Percentiles rank a stretch among this genome's conserved stretches.
These are phyloP conservation scores for Geotrichum bryndzae DNA, from an alignment of 1,139 yeast genomes.

Conservation along the genomic window DNA sequence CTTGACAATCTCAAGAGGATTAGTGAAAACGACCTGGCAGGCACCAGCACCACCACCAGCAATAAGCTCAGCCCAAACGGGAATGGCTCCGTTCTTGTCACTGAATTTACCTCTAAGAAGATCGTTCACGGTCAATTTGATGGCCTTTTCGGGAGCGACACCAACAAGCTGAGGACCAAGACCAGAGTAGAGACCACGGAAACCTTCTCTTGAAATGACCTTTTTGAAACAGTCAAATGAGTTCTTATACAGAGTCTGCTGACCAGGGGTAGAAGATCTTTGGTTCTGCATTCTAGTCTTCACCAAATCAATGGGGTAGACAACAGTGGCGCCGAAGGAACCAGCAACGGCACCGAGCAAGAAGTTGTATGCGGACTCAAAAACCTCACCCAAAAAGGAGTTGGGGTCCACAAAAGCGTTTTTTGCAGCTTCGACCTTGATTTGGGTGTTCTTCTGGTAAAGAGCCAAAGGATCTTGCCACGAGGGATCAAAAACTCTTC, in stretches of 20 bases:
- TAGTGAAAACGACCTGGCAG: conserved; percentile 93
- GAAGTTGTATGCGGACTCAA: conserved; percentile 84
- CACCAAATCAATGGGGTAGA: conserved; percentile 92
- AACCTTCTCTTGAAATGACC: conserved; percentile 71
- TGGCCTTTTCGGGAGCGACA: conserved; percentile 98
- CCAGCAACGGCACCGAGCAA: conserved; percentile 92
- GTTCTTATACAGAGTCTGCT: conserved; percentile 54
- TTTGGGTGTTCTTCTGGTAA: conserved; percentile 32
- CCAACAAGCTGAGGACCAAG: conserved; percentile 92
- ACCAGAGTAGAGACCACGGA: conserved; percentile 88
- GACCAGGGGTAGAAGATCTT: conserved; percentile 54
- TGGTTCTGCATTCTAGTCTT: conserved; percentile 98
- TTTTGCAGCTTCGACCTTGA: conserved; percentile 40
- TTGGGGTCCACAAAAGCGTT: conserved; percentile 38
- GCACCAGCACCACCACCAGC: conserved; percentile 97
- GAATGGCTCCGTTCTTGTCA: conserved; percentile 46
- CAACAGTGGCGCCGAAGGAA: conserved; percentile 97
- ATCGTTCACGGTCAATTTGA: conserved; percentile 91
- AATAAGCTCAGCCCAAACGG: conserved; percentile 64
- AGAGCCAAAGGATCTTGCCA: conserved; percentile 39
- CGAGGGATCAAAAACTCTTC: conserved; percentile 41
- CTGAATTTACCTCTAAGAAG: conserved; percentile 71
- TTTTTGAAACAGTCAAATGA: conserved; percentile 83
- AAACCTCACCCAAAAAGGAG: conserved; percentile 44
- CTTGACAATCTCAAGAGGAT: conserved; percentile 93